These are phyloP conservation scores for Salix arbutifolia DNA, from an alignment of 345 rosid species.

Conservation along the genomic window DNA sequence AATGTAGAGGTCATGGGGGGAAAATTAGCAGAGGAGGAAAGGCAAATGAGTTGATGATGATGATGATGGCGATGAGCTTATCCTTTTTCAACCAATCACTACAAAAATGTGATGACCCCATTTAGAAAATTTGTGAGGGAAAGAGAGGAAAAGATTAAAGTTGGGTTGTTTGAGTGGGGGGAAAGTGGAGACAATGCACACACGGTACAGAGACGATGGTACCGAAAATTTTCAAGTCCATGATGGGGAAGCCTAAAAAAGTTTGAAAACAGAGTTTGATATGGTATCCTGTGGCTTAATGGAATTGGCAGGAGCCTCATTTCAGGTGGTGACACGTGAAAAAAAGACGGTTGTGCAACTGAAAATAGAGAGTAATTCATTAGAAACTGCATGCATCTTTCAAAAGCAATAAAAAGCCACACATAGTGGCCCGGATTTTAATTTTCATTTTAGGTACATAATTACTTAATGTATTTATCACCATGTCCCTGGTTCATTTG, in stretches of 20 bases:
- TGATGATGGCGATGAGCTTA: slow-evolving; percentile 9
- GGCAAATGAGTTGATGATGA: slow-evolving; percentile 1
- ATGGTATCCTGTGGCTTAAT: slow-evolving; percentile 13
- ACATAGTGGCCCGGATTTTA: not conserved
- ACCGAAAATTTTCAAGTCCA: slow-evolving; percentile 18
- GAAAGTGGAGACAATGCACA: slow-evolving; percentile 15
- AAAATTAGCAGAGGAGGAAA: not conserved
- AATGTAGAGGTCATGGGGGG: not conserved
- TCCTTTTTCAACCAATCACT: slow-evolving; percentile 24
- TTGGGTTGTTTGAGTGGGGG: slow-evolving; percentile 11
- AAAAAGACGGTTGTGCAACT: not conserved
- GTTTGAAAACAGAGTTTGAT: slow-evolving; percentile 14
- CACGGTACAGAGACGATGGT: slow-evolving; percentile 17
- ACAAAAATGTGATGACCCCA: not conserved
- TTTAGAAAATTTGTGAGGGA: not conserved
- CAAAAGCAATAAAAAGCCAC: not conserved
- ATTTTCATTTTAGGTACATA: not conserved
- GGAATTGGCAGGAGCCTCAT: slow-evolving; percentile 14
- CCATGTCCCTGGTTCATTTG: not conserved
- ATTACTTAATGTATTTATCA: not conserved
- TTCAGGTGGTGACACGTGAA: slow-evolving; percentile 1
- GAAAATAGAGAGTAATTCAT: not conserved
- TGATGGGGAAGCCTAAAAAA: slow-evolving; percentile 12
- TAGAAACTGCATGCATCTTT: not conserved
- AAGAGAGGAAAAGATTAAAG: not conserved